Conservation (phyloP, 2,329 filamentous ascomycete species). For the Cordyceps cateniannulata region DNA sequence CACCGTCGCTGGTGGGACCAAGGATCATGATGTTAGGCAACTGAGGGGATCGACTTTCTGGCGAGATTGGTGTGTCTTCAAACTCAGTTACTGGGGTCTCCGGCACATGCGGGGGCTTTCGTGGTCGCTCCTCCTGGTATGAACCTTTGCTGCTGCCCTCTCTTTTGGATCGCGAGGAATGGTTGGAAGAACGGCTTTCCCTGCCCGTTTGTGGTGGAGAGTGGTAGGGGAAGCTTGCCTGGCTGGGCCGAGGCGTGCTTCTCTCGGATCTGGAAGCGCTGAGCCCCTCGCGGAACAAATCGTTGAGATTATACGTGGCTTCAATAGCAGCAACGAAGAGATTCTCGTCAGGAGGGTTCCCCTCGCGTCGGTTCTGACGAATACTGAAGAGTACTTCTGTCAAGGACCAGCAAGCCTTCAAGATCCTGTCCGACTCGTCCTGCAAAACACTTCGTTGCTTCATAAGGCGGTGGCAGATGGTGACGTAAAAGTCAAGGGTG, state of each 20-base stretch:
- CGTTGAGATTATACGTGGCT: slow-evolving; percentile 8
- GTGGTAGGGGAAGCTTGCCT: slow-evolving; percentile 61
- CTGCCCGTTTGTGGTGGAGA: slow-evolving; percentile 43
- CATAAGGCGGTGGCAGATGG: slow-evolving; percentile 91
- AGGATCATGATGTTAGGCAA: slow-evolving; percentile 86
- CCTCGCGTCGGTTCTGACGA: slow-evolving; percentile 72
- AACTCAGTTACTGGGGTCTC: slow-evolving; percentile 95
- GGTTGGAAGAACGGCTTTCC: slow-evolving; percentile 45
- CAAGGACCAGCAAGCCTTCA: slow-evolving; percentile 82
- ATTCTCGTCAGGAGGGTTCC: slow-evolving; percentile 70
- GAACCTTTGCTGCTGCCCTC: slow-evolving; percentile 42
- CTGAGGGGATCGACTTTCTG: slow-evolving; percentile 66
- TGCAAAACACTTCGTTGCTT: slow-evolving; percentile 76
- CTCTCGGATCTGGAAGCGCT: slow-evolving; percentile 80
- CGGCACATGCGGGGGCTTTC: slow-evolving; percentile 50
- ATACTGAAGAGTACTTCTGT: slow-evolving; percentile 92
- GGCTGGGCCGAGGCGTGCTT: slow-evolving; percentile 75
- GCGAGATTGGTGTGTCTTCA: slow-evolving; percentile 80
- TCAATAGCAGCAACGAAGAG: slow-evolving; percentile 43
- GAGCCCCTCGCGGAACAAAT: slow-evolving; percentile 10
- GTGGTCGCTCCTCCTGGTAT: slow-evolving; percentile 40
- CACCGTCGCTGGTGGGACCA: slow-evolving; percentile 56
- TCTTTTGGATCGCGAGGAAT: slow-evolving; percentile 46
- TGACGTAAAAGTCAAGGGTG: slow-evolving; percentile 91
- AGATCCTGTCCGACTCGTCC: slow-evolving; percentile 75